phyloP scores from a whole-genome alignment of 2,329 filamentous ascomycete species.

The Xylariaceae sp. region DNA sequence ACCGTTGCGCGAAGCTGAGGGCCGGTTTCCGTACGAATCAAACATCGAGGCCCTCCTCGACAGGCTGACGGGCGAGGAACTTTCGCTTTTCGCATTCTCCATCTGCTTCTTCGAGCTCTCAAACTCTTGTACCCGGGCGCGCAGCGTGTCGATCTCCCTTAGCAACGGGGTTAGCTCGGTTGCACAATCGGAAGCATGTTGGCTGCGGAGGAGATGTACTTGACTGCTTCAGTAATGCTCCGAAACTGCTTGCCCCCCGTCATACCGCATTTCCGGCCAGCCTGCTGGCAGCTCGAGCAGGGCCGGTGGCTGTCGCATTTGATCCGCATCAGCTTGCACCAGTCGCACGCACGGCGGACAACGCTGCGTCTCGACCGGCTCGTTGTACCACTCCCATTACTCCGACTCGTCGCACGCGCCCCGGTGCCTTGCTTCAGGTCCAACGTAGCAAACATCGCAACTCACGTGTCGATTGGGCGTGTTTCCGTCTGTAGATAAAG shows the following conservation, averaged over 20 bases:
- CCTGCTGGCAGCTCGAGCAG: slow-evolving; percentile 17
- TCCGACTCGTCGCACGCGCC: neutral
- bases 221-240: slow-evolving; percentile 14
- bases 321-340: slow-evolving; percentile 19
- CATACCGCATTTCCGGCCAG: slow-evolving; percentile 9
- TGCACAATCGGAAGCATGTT: neutral
- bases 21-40: neutral
- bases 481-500: too few relatives aligned
- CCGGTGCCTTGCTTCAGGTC: neutral
- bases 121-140: neutral
- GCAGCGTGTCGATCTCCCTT: slow-evolving; percentile 2
- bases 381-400: neutral
- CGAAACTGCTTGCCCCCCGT: slow-evolving; percentile 11
- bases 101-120: neutral
- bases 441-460: neutral
- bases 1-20: slow-evolving; percentile 6
- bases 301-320: slow-evolving; percentile 17
- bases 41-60: neutral
- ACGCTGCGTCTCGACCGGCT: slow-evolving; percentile 7
- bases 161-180: neutral
- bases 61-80: neutral
- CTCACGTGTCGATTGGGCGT: neutral
- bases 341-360: slow-evolving; percentile 17
- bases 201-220: neutral
- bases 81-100: neutral